Conservation (phyloP, 2,329 filamentous ascomycete species). For the Ophiostoma ulmi region DNA sequence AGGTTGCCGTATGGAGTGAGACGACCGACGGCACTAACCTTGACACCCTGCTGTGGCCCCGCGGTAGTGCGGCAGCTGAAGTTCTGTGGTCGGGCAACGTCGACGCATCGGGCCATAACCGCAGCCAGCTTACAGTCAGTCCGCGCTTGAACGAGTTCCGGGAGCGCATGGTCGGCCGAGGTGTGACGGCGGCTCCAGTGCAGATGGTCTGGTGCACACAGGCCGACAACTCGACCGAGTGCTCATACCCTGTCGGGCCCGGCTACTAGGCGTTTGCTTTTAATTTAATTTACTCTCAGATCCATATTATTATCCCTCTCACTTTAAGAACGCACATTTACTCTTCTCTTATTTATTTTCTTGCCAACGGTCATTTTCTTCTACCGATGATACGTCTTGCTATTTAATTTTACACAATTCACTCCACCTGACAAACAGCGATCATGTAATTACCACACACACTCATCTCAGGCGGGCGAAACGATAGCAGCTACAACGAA, state of each 20-base stretch:
- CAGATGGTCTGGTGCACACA: constrained; percentile 70
- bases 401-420: not conserved
- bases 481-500: not conserved
- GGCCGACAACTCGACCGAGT: constrained; percentile 48
- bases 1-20: constrained; percentile 78
- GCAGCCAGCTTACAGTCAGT: constrained; percentile 64
- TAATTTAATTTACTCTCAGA: not conserved
- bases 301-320: not conserved
- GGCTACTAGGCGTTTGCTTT: constrained; percentile 19
- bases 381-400: not conserved
- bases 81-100: constrained; percentile 72
- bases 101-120: constrained; percentile 61
- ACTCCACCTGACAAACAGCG: too few species aligned
- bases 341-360: not conserved
- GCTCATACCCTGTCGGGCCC: constrained; percentile 32
- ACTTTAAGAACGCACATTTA: not conserved
- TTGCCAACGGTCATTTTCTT: not conserved
- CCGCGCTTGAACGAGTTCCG: constrained; percentile 69
- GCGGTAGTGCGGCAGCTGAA: constrained; percentile 68
- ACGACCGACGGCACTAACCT: constrained; percentile 70
- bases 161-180: constrained; percentile 65
- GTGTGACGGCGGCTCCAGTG: constrained; percentile 59
- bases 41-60: constrained; percentile 73
- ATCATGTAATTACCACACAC: too few species aligned
- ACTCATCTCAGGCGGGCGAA: not conserved